phyloP scores from a whole-genome alignment of 163 green algal genomes.

The Scenedesmus sp. region DNA sequence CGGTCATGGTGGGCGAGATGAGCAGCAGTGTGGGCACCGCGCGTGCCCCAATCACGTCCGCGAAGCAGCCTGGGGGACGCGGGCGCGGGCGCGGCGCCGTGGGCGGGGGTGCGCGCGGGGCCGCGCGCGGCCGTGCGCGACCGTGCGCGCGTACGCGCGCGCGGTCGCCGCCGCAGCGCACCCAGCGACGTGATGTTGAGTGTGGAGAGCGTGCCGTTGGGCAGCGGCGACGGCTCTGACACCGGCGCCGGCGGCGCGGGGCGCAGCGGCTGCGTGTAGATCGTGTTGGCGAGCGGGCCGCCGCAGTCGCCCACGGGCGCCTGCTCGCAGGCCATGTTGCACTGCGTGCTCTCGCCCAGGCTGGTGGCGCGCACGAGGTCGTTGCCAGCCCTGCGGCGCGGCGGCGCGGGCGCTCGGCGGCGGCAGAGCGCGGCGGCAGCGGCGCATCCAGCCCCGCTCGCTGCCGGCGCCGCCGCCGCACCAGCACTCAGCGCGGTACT shows the following conservation, averaged over 20 bases:
- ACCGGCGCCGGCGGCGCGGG: not conserved
- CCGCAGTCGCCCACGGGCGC: not conserved
- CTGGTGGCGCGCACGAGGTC: not conserved
- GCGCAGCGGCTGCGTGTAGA: constrained; percentile 5
- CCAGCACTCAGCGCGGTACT: constrained; percentile 9
- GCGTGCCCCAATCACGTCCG: not conserved
- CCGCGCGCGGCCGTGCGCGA: too few relatives aligned
- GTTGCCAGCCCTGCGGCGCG: not conserved
- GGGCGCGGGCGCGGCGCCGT: too few relatives aligned
- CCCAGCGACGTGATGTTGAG: constrained; percentile 8
- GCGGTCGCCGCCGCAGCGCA: too few relatives aligned
- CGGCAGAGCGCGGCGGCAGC: not conserved
- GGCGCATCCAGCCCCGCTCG: not conserved
- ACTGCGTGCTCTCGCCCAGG: not conserved
- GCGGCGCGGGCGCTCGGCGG: not conserved
- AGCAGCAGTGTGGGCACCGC: constrained; percentile 4
- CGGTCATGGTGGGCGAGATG: constrained; percentile 3
- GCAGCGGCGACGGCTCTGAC: not conserved
- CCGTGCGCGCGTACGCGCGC: too few relatives aligned
- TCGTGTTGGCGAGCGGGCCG: constrained; percentile 10
- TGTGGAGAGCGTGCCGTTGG: constrained; percentile 20
- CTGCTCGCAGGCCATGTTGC: not conserved
- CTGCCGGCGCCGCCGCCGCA: not conserved
- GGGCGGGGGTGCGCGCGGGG: too few relatives aligned
- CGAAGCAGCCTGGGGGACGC: not conserved